Conservation (phyloP, 768 basidiomycete genomes). For the Termitomyces sp. region DNA sequence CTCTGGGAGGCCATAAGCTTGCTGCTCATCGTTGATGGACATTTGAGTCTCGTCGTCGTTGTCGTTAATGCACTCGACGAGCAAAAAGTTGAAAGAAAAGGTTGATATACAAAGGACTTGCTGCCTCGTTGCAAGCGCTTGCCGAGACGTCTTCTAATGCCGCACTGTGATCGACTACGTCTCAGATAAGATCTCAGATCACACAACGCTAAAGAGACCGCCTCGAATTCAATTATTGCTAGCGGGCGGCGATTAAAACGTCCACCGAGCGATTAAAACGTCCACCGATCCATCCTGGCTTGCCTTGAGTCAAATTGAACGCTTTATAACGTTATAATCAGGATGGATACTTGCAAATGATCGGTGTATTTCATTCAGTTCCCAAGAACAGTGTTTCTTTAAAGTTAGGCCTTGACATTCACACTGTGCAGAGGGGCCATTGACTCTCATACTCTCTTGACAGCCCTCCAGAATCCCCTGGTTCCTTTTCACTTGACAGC, state of each 20-base stretch:
- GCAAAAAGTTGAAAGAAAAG: neutral
- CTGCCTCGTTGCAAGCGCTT: conserved; percentile 4
- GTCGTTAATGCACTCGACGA: neutral
- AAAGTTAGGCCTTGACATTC: neutral
- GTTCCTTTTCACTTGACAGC: neutral
- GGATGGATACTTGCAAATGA: neutral
- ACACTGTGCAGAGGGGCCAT: neutral
- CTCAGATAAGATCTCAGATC: conserved; percentile 13
- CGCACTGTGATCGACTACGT: conserved; percentile 10
- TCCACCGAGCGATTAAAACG: no score
- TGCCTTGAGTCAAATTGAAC: neutral
- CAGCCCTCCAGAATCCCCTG: neutral
- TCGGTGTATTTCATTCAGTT: neutral
- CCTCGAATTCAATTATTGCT: neutral
- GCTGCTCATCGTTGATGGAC: neutral
- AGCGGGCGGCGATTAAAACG: no score
- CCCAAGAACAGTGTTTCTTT: neutral
- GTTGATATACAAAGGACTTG: conserved; percentile 2
- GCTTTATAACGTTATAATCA: neutral
- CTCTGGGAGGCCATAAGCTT: neutral
- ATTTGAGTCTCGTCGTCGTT: neutral
- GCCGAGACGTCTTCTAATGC: conserved; percentile 12
- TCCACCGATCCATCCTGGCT: neutral
- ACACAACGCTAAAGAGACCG: neutral
- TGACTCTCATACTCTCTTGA: neutral